phyloP scores from a whole-genome alignment of 2,329 filamentous ascomycete species.

The Neophaeococcomyces mojaviensis region DNA sequence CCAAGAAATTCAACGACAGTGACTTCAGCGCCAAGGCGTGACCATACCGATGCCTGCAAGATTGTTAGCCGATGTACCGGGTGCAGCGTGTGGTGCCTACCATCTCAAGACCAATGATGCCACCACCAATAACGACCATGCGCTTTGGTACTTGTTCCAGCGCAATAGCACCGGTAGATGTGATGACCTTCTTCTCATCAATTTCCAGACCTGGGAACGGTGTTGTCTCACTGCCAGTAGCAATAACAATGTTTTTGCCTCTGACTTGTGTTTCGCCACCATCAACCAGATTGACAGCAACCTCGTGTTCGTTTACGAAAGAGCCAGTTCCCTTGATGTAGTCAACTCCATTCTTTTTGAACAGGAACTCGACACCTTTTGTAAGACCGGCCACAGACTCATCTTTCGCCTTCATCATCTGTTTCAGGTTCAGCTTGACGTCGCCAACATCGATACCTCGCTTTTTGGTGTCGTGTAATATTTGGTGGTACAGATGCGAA shows the following conservation, averaged over 20 bases:
- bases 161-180: conserved; percentile 88
- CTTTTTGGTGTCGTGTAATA: conserved; percentile 92
- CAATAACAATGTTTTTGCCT: conserved; percentile 97
- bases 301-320: conserved; percentile 80
- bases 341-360: conserved; percentile 99
- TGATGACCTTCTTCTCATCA: conserved; percentile 95
- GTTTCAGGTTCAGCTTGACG: conserved; percentile 87
- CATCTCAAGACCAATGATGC: conserved; percentile 99
- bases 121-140: conserved; percentile 94
- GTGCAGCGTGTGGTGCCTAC: conserved; percentile 33
- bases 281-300: conserved; percentile 83
- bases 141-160: conserved; percentile 88
- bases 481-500: conserved; percentile 95
- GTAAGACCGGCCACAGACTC: conserved; percentile 80
- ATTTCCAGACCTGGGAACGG: conserved; percentile 94
- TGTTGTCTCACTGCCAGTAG: conserved; percentile 89
- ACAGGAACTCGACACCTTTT: conserved; percentile 94
- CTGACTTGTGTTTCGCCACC: conserved; percentile 81
- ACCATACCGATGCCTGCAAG: conserved; percentile 79
- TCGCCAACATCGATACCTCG: conserved; percentile 96
- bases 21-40: conserved; percentile 82
- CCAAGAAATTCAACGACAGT: conserved; percentile 95
- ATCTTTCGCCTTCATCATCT: conserved; percentile 99
- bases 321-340: conserved; percentile 91
- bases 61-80: conserved; percentile 5